Conservation (phyloP, 768 basidiomycete species). For the Russula lepida region DNA sequence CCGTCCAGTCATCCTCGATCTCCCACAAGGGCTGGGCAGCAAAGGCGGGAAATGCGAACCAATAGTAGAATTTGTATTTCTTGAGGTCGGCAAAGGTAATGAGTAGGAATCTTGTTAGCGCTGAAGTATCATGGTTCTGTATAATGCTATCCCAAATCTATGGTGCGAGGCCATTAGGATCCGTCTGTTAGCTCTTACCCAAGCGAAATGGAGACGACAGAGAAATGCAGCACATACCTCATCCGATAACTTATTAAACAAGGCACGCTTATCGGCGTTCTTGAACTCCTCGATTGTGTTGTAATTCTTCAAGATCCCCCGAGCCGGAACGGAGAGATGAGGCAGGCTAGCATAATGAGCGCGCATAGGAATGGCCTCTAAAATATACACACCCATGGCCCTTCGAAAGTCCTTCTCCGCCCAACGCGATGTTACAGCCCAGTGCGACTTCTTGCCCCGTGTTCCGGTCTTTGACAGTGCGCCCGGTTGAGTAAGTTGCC, state of each 20-base stretch:
- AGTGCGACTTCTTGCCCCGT: constrained; percentile 67
- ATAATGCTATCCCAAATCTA: constrained; percentile 67
- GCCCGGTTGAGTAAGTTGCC: constrained; percentile 64
- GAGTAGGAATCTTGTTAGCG: constrained; percentile 72
- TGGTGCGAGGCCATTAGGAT: neutral
- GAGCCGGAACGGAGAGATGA: constrained; percentile 41
- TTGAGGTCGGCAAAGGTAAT: constrained; percentile 96
- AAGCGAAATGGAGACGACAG: neutral
- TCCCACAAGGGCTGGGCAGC: constrained; percentile 88
- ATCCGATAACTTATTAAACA: constrained; percentile 68
- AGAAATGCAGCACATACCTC: constrained; percentile 38
- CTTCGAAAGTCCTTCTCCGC: constrained; percentile 54
- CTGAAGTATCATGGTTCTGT: constrained; percentile 41
- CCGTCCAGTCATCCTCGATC: constrained; percentile 56
- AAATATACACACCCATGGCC: constrained; percentile 35
- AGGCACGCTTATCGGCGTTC: constrained; percentile 75
- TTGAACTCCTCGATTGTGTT: constrained; percentile 98
- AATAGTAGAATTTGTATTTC: constrained; percentile 96
- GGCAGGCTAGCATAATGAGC: constrained; percentile 32
- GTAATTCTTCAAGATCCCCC: constrained; percentile 82
- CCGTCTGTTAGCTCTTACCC: neutral
- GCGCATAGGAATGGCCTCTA: neutral
- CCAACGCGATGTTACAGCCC: constrained; percentile 56
- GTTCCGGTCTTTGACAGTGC: constrained; percentile 66
- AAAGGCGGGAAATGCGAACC: constrained; percentile 96